Evolutionary conservation across 2,329 filamentous ascomycete genomes (phyloP).

Genomic region (Claviceps monticola): DNA sequence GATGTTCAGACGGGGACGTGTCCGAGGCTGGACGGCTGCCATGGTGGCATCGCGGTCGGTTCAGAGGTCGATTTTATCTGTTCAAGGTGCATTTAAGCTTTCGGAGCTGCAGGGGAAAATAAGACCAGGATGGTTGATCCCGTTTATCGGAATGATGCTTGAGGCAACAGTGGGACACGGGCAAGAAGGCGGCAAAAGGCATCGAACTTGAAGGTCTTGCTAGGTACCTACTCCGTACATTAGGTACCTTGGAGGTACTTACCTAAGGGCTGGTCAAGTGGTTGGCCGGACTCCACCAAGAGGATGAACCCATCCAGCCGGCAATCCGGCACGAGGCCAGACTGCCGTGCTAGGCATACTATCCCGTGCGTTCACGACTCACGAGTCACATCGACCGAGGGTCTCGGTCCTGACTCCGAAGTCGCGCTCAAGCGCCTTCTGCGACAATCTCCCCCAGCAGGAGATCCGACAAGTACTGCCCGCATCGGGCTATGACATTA

Average conservation of each 20-base stretch:
- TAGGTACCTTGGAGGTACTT: background rate
- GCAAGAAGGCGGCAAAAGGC: background rate
- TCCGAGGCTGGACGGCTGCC: constrained; percentile 7
- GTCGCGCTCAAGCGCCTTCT: too few relatives aligned
- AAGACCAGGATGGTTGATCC: background rate
- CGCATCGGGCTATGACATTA: too few relatives aligned
- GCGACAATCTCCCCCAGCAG: too few relatives aligned
- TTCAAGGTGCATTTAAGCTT: background rate
- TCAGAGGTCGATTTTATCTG: background rate
- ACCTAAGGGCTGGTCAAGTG: background rate
- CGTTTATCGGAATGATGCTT: background rate
- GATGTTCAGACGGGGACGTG: constrained; percentile 4
- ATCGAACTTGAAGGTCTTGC: background rate
- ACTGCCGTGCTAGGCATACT: too few relatives aligned
- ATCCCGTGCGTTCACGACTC: too few relatives aligned
- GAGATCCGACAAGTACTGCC: too few relatives aligned
- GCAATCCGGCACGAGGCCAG: too few relatives aligned
- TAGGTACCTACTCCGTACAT: too few relatives aligned
- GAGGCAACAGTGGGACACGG: background rate
- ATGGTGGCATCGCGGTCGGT: constrained; percentile 5
- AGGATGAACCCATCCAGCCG: too few relatives aligned
- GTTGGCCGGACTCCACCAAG: background rate
- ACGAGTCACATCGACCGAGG: too few relatives aligned
- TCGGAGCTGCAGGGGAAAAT: background rate
- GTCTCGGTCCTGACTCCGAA: too few relatives aligned